Percentiles rank a stretch among this genome's conserved stretches.
Evolutionary conservation across 805 yeast genomes (phyloP).

Genomic region (Kodamaea neixiangensis): DNA sequence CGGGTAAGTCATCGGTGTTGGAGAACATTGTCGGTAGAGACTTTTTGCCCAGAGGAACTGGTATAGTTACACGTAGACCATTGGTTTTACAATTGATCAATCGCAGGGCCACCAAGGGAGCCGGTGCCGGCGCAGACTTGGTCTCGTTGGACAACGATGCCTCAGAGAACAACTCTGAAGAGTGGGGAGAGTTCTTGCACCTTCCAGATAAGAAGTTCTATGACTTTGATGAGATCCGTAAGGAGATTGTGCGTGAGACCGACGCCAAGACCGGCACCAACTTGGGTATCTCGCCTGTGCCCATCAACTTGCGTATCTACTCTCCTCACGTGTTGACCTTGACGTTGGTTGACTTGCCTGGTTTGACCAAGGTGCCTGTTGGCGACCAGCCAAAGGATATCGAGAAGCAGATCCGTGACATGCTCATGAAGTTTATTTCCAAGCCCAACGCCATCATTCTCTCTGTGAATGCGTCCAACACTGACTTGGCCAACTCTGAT

Average conservation of each 20-base stretch:
- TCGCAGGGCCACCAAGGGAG: constrained; percentile 44
- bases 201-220: constrained; percentile 84
- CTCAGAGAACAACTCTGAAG: constrained; percentile 72
- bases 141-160: constrained; percentile 44
- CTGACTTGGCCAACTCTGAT: constrained; percentile 95
- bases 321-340: constrained; percentile 93
- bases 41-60: constrained; percentile 89
- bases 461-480: constrained; percentile 84
- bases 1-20: constrained; percentile 86
- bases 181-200: constrained; percentile 98
- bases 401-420: constrained; percentile 89
- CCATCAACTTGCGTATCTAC: constrained; percentile 88
- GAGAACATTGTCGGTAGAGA: constrained; percentile 92
- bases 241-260: constrained; percentile 89
- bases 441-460: constrained; percentile 94
- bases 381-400: constrained; percentile 99
- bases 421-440: constrained; percentile 89
- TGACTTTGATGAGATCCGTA: constrained; percentile 85
- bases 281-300: constrained; percentile 87
- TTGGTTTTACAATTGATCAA: constrained; percentile 79
- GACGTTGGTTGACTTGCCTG: constrained; percentile 95
- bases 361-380: constrained; percentile 96
- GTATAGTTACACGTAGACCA: constrained; percentile 90
- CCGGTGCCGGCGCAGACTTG: constrained; percentile 32
- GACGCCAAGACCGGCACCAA: constrained; percentile 79